phyloP scores from a whole-genome alignment of 495 filamentous ascomycete genomes.

The Talaromyces wortmannii region DNA sequence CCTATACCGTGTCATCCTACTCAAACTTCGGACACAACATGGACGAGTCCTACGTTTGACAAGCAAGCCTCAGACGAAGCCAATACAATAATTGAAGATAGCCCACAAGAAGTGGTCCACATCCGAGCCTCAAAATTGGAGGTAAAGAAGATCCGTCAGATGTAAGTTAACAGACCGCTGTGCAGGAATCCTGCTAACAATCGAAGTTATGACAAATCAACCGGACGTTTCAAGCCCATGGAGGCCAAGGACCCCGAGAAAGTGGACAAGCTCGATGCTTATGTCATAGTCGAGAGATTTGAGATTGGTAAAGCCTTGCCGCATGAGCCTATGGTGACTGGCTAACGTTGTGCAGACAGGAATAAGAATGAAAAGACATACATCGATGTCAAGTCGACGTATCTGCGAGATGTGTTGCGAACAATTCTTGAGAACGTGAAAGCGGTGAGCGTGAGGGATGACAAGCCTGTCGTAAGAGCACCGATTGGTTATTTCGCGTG shows the following conservation, averaged over 20 bases:
- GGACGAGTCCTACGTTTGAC: background rate
- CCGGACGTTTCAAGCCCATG: background rate
- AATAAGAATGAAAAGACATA: constrained; percentile 15
- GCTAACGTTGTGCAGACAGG: constrained; percentile 9
- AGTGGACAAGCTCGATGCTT: background rate
- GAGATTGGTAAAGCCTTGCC: background rate
- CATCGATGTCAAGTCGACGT: constrained; percentile 22
- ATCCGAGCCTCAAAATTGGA: background rate
- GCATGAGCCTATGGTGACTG: background rate
- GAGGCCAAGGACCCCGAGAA: background rate
- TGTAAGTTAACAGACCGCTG: background rate
- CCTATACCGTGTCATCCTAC: no score
- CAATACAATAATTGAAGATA: background rate
- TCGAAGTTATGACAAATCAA: background rate
- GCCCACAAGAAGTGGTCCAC: background rate
- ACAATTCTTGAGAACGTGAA: constrained; percentile 19
- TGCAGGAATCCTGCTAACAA: background rate
- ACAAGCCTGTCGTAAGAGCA: constrained; percentile 13
- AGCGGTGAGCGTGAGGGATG: constrained; percentile 21
- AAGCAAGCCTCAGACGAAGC: background rate
- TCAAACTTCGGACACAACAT: no score
- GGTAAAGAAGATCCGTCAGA: background rate
- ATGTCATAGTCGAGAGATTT: background rate
- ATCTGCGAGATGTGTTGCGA: constrained; percentile 22
- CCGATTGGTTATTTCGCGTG: background rate